A percentile compares a stretch with the other conserved stretches of the same genome.
Conservation (phyloP, 1,284 basidiomycete genomes). For the Pyrrhoderma lamaoense region DNA sequence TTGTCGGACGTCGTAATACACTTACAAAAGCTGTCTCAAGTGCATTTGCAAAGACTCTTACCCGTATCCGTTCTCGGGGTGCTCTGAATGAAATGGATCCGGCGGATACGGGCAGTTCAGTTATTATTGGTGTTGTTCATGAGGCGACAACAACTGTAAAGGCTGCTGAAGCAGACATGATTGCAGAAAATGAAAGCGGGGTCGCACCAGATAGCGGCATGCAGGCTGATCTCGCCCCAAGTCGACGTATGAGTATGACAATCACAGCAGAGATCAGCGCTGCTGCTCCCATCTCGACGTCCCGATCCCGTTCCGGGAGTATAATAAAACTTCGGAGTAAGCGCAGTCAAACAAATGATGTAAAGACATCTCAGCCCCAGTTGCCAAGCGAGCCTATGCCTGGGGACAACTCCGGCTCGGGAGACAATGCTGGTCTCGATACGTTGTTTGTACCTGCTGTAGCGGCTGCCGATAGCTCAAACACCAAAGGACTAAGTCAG, state of each 20-base stretch:
- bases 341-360: neutral
- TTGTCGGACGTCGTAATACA: slow-evolving; percentile 13
- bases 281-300: neutral
- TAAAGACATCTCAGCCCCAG: too few species aligned
- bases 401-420: neutral
- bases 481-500: neutral
- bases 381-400: neutral
- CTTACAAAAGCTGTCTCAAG: slow-evolving; percentile 13
- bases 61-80: slow-evolving; percentile 8
- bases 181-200: too few species aligned
- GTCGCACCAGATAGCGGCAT: too few species aligned
- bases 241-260: slow-evolving; percentile 4
- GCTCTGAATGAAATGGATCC: slow-evolving; percentile 4
- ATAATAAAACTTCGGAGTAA: slow-evolving; percentile 4
- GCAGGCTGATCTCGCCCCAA: neutral
- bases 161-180: too few species aligned
- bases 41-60: slow-evolving; percentile 5
- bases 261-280: neutral
- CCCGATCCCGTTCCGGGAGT: slow-evolving; percentile 6
- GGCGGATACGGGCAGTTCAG: neutral
- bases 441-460: neutral
- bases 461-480: neutral
- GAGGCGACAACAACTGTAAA: slow-evolving; percentile 8
- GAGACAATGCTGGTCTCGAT: neutral
- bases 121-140: slow-evolving; percentile 15